phyloP scores from a whole-genome alignment of 352 stramenopile genomes.

The Globisporangium mamillatum region DNA sequence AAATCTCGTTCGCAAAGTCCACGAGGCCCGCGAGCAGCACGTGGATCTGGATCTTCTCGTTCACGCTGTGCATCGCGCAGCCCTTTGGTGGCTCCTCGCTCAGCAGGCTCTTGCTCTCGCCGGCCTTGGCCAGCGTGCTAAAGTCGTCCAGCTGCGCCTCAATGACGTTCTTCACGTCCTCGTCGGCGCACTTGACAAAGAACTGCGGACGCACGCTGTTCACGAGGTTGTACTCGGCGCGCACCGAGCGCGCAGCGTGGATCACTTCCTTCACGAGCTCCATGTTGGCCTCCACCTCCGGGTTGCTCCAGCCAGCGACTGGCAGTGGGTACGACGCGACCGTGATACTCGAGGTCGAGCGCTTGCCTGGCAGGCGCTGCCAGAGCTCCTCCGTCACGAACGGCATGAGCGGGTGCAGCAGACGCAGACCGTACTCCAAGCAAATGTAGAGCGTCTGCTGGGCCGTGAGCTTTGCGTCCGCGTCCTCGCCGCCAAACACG shows the following conservation, averaged over 20 bases:
- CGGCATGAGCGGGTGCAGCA: slow-evolving; percentile 98
- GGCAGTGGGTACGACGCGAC: slow-evolving; percentile 77
- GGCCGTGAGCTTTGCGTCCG: slow-evolving; percentile 67
- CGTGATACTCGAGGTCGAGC: slow-evolving; percentile 67
- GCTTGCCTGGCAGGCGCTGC: slow-evolving; percentile 80
- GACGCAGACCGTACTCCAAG: slow-evolving; percentile 77
- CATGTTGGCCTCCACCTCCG: slow-evolving; percentile 91
- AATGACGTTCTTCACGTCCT: slow-evolving; percentile 66
- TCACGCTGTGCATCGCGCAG: slow-evolving; percentile 92
- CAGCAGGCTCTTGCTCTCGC: slow-evolving; percentile 87
- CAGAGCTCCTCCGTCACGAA: slow-evolving; percentile 96
- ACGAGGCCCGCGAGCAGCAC: slow-evolving; percentile 83
- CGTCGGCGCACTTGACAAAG: slow-evolving; percentile 89
- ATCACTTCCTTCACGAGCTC: slow-evolving; percentile 93
- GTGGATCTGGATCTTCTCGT: slow-evolving; percentile 91
- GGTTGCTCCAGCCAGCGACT: slow-evolving; percentile 83
- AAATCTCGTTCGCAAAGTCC: slow-evolving; percentile 88
- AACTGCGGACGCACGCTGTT: slow-evolving; percentile 80
- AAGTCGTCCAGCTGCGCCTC: slow-evolving; percentile 93
- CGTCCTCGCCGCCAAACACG: slow-evolving; percentile 86
- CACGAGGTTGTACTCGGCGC: slow-evolving; percentile 78
- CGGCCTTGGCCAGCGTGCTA: slow-evolving; percentile 92
- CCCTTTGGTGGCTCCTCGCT: slow-evolving; percentile 76
- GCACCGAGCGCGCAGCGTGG: slow-evolving; percentile 94
- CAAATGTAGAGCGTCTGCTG: slow-evolving; percentile 87